Percentiles rank a stretch among this genome's conserved stretches.
phyloP scores from a whole-genome alignment of 2,329 filamentous ascomycete genomes.

The Lizonia empirigonia region DNA sequence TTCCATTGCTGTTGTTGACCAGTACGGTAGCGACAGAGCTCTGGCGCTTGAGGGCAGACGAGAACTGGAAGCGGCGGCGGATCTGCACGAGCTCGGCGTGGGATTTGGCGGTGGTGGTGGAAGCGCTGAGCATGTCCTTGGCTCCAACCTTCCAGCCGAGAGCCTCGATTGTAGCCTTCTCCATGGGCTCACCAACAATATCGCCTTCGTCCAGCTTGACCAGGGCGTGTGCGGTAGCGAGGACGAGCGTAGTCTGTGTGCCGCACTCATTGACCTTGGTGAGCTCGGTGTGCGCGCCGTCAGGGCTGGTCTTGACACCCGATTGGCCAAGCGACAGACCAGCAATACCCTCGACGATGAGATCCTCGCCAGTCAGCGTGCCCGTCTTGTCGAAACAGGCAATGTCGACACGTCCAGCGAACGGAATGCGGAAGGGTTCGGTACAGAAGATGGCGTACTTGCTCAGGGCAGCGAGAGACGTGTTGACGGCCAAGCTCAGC shows the following conservation, averaged over 20 bases:
- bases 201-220: conserved; percentile 97
- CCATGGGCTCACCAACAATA: conserved; percentile 97
- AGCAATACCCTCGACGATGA: conserved; percentile 96
- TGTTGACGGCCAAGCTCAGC: conserved; percentile 95
- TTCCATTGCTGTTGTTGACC: conserved; percentile 71
- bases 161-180: conserved; percentile 89
- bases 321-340: conserved; percentile 76
- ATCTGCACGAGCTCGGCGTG: conserved; percentile 81
- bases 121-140: conserved; percentile 81
- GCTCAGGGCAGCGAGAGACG: conserved; percentile 89
- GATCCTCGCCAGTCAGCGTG: conserved; percentile 92
- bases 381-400: conserved; percentile 99
- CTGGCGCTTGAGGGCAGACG: conserved; percentile 92
- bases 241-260: conserved; percentile 85
- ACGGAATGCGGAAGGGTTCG: conserved; percentile 97
- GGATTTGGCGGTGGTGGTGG: conserved; percentile 58
- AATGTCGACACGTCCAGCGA: conserved; percentile 90
- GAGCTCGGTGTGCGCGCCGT: conserved; percentile 83
- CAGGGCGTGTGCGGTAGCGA: conserved; percentile 92
- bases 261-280: conserved; percentile 71
- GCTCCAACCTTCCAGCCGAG: conserved; percentile 92
- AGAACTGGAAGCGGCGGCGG: conserved; percentile 97
- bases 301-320: conserved; percentile 70
- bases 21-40: conserved; percentile 89
- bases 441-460: conserved; percentile 98